Percentiles rank a stretch among this genome's conserved stretches.
Conservation (phyloP, 2,329 filamentous ascomycete genomes). For the Phyllosticta capitalensis region DNA sequence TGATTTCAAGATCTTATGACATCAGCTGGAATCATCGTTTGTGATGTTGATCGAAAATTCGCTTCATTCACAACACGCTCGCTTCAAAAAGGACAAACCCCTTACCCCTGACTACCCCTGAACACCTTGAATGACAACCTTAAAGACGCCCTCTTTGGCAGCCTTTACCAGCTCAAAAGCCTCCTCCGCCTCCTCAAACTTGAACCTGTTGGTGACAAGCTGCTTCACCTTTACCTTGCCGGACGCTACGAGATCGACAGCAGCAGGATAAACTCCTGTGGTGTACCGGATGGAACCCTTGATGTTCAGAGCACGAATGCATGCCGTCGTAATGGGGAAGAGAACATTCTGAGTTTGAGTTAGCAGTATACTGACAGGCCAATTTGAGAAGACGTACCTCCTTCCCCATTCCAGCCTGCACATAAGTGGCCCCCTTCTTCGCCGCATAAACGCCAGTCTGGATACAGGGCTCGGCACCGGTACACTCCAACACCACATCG, state of each 20-base stretch:
- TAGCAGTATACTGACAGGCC: background rate
- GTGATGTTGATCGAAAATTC: background rate
- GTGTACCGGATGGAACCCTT: constrained; percentile 45
- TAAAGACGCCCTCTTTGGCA: constrained; percentile 30
- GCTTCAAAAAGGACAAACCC: background rate
- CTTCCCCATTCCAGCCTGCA: constrained; percentile 20
- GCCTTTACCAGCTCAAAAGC: constrained; percentile 39
- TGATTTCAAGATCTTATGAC: no score
- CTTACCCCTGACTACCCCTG: constrained; percentile 5
- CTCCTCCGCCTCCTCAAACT: constrained; percentile 38
- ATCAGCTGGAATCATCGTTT: background rate
- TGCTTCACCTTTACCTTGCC: constrained; percentile 37
- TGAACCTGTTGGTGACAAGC: constrained; percentile 32
- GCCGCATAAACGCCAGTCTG: constrained; percentile 15
- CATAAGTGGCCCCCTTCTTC: constrained; percentile 15
- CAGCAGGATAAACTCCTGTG: constrained; percentile 40
- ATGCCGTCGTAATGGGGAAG: constrained; percentile 43
- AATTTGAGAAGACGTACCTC: constrained; percentile 7
- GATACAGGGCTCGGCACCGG: constrained; percentile 18
- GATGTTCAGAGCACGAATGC: constrained; percentile 39
- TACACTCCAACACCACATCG: constrained; percentile 18
- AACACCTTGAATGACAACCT: constrained; percentile 37
- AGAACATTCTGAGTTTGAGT: constrained; percentile 30
- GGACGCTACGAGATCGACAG: constrained; percentile 41
- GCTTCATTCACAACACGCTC: background rate